These are phyloP conservation scores for Hydrangea macrophylla DNA, from an alignment of 148 eudicot species.

Conservation along the genomic window DNA sequence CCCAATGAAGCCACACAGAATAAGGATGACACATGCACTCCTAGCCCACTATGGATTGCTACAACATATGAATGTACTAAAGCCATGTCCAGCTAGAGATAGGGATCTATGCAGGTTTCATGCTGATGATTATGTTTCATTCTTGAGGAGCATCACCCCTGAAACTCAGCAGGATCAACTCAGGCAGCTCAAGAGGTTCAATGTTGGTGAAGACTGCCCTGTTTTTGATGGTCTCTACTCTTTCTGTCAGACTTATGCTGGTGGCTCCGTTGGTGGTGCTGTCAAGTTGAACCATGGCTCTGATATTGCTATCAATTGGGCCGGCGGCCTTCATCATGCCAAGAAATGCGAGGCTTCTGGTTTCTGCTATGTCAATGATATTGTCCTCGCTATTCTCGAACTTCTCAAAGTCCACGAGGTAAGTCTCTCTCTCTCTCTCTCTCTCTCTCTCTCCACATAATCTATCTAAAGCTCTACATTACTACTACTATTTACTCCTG, in stretches of 20 bases:
- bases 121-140: conserved; percentile 61
- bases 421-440: too few species aligned
- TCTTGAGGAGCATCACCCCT: conserved; percentile 51
- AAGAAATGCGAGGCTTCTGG: conserved; percentile 74
- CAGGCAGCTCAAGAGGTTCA: conserved; percentile 61
- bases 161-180: conserved; percentile 63
- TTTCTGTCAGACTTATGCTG: conserved; percentile 67
- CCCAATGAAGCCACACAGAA: conserved; percentile 68
- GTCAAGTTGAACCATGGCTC: conserved; percentile 55
- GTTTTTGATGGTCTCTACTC: conserved; percentile 64
- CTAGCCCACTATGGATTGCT: conserved; percentile 56
- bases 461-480: not conserved
- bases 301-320: conserved; percentile 68
- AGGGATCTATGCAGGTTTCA: conserved; percentile 59
- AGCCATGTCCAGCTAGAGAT: conserved; percentile 53
- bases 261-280: conserved; percentile 67
- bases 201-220: conserved; percentile 77
- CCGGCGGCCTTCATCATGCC: conserved; percentile 73
- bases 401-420: conserved; percentile 70
- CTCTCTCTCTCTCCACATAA: too few species aligned
- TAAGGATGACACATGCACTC: conserved; percentile 64
- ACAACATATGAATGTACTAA: conserved; percentile 56
- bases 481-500: not conserved
- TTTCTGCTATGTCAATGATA: conserved; percentile 68
- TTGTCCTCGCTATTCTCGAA: conserved; percentile 57